Evolutionary conservation across 441 rosid species (phyloP), one percentile per base, ranked within the genome.

Genomic region (Brassica hybrid): DNA sequence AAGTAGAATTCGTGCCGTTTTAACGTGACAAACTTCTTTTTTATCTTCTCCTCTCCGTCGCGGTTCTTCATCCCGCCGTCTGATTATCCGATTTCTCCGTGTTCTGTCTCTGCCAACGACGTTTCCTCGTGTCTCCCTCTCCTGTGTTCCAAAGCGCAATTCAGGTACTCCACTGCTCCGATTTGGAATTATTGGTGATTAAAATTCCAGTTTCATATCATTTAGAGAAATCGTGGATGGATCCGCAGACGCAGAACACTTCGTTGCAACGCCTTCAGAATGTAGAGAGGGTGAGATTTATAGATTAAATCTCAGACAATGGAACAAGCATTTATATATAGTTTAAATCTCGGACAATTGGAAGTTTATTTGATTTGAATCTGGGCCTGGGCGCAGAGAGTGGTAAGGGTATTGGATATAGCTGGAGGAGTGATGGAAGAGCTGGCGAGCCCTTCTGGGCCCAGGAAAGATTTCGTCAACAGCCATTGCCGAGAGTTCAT

Each of bases 341-440:
- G 57, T 5, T 14, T 13, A 41, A 36, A 36, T 6, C n/a, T n/a
- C n/a, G n/a, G n/a, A n/a, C 43, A 36, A 8, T 36, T 8, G 43
- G 38, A 36, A 36, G 43, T 45, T 45, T 1, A 41, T n/a, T 19
- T 30, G 62, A 70, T 45, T 14, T 14, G 27, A 43, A 30, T 54
- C 45, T 72, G 6, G n/a, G n/a, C n/a, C n/a, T n/a, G n/a, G n/a
- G n/a, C n/a, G n/a, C 84, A 89, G 98, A 87, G 91, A 76, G 78
- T 95, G 3, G 94, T 93, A 36, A 88, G 89, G 90, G 96, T 91
- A 74, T 83, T 95, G 91, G 98, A 95, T 79, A 77, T 93, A 62
- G 97, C 94, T 9, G 94, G 98, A 57, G 96, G 88, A 36, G 96
- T 95, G 13, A 91, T 93, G 99, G 97, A 93, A 54, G 97, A 91